phyloP scores from a whole-genome alignment of 768 basidiomycete species.

The Boletus sensibilis region DNA sequence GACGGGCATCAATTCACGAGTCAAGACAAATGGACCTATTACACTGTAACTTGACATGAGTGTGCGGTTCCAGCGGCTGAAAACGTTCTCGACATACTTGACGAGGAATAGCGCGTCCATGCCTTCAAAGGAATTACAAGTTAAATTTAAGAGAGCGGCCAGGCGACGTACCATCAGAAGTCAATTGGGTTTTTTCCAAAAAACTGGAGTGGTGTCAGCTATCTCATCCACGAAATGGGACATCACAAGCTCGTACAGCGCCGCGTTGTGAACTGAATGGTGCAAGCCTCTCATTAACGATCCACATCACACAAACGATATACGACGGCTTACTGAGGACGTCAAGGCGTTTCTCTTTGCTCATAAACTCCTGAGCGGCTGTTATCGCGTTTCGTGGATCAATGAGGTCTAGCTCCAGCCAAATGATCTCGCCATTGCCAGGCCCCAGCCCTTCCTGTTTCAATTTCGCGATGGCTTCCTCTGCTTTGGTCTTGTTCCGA shows the following conservation, averaged over 20 bases:
- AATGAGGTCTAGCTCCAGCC: conserved; percentile 51
- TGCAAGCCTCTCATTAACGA: neutral
- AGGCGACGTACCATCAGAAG: conserved; percentile 27
- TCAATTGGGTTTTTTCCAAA: conserved; percentile 19
- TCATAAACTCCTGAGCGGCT: conserved; percentile 49
- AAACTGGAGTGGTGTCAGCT: conserved; percentile 18
- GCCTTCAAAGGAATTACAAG: conserved; percentile 27
- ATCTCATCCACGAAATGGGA: neutral
- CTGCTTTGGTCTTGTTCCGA: conserved; percentile 45
- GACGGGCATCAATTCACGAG: conserved; percentile 51
- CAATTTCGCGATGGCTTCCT: conserved; percentile 47
- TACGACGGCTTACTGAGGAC: conserved; percentile 42
- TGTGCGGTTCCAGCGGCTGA: neutral
- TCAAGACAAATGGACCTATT: conserved; percentile 57
- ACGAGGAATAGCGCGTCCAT: conserved; percentile 40
- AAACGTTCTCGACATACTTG: conserved; percentile 36
- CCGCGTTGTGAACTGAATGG: conserved; percentile 55
- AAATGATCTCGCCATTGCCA: conserved; percentile 47
- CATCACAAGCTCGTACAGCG: conserved; percentile 34
- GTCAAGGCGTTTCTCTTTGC: conserved; percentile 52
- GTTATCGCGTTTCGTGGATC: conserved; percentile 48
- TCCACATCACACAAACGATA: neutral
- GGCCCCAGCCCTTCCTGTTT: conserved; percentile 42
- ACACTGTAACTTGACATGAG: conserved; percentile 31
- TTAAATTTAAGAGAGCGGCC: neutral